Conservation (phyloP, 23 red algal species). For the Chondrus crispus region DNA sequence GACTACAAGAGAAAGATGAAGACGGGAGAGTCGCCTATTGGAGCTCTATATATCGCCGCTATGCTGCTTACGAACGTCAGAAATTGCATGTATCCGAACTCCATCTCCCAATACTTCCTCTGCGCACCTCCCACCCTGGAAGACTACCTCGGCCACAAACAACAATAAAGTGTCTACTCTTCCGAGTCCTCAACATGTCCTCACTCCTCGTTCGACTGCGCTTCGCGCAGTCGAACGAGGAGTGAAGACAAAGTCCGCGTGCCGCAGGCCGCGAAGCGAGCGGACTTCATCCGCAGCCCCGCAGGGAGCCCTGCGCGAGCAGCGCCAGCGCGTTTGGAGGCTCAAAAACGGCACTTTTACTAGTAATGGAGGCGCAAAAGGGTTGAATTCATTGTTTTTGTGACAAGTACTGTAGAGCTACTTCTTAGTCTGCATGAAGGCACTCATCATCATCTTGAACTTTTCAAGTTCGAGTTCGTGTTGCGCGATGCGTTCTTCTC, state of each 20-base stretch:
- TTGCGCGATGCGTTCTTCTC: neutral
- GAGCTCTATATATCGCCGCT: neutral
- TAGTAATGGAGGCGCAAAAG: too few relatives aligned
- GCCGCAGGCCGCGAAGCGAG: too few relatives aligned
- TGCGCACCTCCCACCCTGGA: neutral
- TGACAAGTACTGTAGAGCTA: neutral
- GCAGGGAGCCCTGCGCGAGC: neutral
- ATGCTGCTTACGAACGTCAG: neutral
- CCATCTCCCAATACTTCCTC: neutral
- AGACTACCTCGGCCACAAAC: neutral
- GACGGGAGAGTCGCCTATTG: neutral
- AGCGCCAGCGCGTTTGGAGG: neutral
- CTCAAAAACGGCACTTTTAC: neutral
- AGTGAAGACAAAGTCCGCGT: too few relatives aligned
- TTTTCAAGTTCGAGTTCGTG: neutral
- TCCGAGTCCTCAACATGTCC: too few relatives aligned
- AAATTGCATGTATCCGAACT: neutral
- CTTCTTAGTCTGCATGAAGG: neutral
- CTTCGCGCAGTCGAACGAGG: too few relatives aligned
- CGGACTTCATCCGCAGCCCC: too few relatives aligned
- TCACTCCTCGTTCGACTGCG: too few relatives aligned
- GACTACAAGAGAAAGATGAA: slow-evolving; percentile 13
- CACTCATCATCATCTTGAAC: neutral
- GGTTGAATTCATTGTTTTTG: too few relatives aligned
- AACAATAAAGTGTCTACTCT: too few relatives aligned